Conservation (phyloP, 441 rosid genomes). For the Brassica balearica region DNA sequence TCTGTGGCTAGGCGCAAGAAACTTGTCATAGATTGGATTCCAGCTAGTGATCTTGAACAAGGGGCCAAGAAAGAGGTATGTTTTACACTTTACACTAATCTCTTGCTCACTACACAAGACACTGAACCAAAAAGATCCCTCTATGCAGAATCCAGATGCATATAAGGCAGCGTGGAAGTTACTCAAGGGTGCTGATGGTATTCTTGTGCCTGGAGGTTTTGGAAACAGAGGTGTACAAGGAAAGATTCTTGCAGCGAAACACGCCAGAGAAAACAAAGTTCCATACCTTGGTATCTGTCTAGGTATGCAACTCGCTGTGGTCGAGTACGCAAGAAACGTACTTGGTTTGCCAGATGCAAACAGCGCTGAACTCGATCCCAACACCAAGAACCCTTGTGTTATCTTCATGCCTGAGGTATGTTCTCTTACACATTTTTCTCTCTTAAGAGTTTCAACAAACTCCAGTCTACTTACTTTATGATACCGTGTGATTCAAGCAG, state of each 20-base stretch:
- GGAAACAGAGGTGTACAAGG: constrained; percentile 96
- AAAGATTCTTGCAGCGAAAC: constrained; percentile 85
- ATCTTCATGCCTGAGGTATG: constrained; percentile 96
- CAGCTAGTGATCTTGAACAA: constrained; percentile 83
- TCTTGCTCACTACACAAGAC: neutral
- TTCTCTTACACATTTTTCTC: constrained; percentile 5
- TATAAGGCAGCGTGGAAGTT: constrained; percentile 66
- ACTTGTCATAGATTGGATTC: constrained; percentile 83
- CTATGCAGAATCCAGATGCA: constrained; percentile 62
- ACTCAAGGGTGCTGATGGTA: constrained; percentile 85
- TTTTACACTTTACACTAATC: constrained; percentile 19
- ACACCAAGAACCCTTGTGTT: constrained; percentile 78
- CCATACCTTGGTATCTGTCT: constrained; percentile 97
- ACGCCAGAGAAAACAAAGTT: constrained; percentile 84
- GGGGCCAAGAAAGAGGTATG: constrained; percentile 61
- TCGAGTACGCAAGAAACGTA: constrained; percentile 80
- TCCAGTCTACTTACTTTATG: neutral
- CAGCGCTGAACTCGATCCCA: constrained; percentile 88
- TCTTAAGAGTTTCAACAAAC: neutral
- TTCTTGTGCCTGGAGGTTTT: constrained; percentile 99
- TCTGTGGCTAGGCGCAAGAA: constrained; percentile 72
- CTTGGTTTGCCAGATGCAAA: constrained; percentile 82
- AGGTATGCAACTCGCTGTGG: constrained; percentile 97
- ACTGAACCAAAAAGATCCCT: constrained; percentile 35
- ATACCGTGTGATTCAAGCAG: constrained; percentile 41